These are phyloP conservation scores for Volutella citrinella DNA, from an alignment of 2,329 filamentous ascomycete genomes.

Conservation along the genomic window DNA sequence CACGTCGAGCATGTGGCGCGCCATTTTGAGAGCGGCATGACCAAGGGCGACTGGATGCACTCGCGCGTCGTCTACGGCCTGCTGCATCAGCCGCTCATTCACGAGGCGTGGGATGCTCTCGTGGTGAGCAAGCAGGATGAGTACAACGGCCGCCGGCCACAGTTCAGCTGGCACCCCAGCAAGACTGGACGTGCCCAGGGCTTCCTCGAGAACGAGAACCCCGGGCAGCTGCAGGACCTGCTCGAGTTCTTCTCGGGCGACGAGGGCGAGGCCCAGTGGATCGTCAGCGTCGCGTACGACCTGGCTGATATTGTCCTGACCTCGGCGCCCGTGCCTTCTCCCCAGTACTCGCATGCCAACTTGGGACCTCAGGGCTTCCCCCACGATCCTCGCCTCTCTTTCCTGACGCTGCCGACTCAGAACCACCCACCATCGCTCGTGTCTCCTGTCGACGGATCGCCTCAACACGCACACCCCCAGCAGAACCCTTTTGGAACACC, in stretches of 20 bases:
- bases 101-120: conserved; percentile 59
- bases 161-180: conserved; percentile 60
- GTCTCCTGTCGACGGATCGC: conserved; percentile 15
- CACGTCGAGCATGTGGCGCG: conserved; percentile 66
- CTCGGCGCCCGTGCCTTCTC: conserved; percentile 28
- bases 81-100: conserved; percentile 62
- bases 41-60: conserved; percentile 65
- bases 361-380: conserved; percentile 22
- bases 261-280: conserved; percentile 52
- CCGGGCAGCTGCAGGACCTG: conserved; percentile 61
- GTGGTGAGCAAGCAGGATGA: conserved; percentile 53
- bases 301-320: conserved; percentile 47
- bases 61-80: conserved; percentile 66
- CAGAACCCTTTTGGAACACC: conserved; percentile 26
- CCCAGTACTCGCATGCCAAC: conserved; percentile 27
- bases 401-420: conserved; percentile 32
- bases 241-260: conserved; percentile 63
- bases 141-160: conserved; percentile 51
- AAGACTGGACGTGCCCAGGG: conserved; percentile 55
- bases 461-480: conserved; percentile 16
- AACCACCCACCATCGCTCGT: conserved; percentile 28
- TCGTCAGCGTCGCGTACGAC: conserved; percentile 58
- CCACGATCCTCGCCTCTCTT: conserved; percentile 29
- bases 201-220: conserved; percentile 60
- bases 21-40: conserved; percentile 64